These are phyloP conservation scores for Trichoderma reesei DNA, from an alignment of 495 filamentous ascomycete species.

Conservation along the genomic window DNA sequence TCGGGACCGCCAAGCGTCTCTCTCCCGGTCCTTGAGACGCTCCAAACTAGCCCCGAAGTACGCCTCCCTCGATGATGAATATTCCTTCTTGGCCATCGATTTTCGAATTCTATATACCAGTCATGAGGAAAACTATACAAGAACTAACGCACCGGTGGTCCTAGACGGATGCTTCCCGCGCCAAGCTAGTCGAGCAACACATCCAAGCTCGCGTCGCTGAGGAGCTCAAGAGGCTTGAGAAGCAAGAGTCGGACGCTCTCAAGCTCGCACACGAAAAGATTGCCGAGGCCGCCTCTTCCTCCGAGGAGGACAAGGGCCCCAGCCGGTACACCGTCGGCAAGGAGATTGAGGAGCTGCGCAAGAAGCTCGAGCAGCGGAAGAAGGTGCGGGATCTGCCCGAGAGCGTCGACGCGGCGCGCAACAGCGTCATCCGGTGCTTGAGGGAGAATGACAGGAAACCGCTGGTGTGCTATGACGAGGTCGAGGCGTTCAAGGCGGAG, in stretches of 20 bases:
- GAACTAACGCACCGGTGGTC: constrained; percentile 11
- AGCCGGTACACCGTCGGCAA: constrained; percentile 31
- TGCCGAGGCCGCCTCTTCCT: constrained; percentile 21
- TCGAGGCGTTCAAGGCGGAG: constrained; percentile 79
- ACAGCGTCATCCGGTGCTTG: constrained; percentile 73
- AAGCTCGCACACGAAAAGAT: constrained; percentile 54
- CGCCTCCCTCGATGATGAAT: no score
- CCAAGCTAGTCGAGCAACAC: constrained; percentile 72
- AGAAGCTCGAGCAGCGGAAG: constrained; percentile 63
- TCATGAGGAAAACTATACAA: no score
- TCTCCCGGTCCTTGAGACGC: constrained; percentile 65
- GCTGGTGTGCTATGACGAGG: constrained; percentile 92
- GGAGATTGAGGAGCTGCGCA: constrained; percentile 66
- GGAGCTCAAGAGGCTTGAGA: constrained; percentile 69
- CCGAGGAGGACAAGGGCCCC: constrained; percentile 14
- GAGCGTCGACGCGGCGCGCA: constrained; percentile 61
- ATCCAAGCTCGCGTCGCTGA: constrained; percentile 78
- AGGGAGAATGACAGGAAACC: constrained; percentile 78
- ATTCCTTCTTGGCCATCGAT: no score
- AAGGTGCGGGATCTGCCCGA: constrained; percentile 54
- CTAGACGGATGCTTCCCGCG: constrained; percentile 79
- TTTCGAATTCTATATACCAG: no score
- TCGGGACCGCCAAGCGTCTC: constrained; percentile 80
- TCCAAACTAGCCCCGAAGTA: constrained; percentile 83
- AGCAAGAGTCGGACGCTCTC: constrained; percentile 45